Conservation (phyloP, 148 eudicot genomes). For the Rhododendron mucronatum region DNA sequence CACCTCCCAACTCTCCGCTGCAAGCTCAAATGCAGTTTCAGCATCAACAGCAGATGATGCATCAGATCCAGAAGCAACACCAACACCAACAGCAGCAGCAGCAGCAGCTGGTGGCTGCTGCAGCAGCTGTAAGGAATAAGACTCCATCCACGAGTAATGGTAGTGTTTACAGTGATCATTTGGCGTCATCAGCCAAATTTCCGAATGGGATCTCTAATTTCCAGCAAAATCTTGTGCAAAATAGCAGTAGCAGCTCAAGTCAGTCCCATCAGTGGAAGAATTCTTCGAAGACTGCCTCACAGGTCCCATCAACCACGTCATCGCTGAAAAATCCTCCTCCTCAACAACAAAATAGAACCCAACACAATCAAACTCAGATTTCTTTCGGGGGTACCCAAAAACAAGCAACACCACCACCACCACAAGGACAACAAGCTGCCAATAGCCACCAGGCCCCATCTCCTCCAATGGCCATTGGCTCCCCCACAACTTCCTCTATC, state of each 20-base stretch:
- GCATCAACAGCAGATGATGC: conserved; percentile 36
- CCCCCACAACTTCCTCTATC: conserved; percentile 75
- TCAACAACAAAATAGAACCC: conserved; percentile 52
- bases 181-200: conserved; percentile 57
- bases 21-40: conserved; percentile 55
- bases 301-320: conserved; percentile 43
- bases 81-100: conserved; percentile 31
- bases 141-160: conserved; percentile 50
- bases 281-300: conserved; percentile 44
- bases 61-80: conserved; percentile 37
- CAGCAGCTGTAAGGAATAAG: conserved; percentile 48
- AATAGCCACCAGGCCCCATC: conserved; percentile 47
- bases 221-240: conserved; percentile 55
- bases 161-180: conserved; percentile 53
- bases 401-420: conserved; percentile 27
- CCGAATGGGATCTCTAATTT: conserved; percentile 46
- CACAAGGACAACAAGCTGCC: conserved; percentile 54
- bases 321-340: conserved; percentile 45
- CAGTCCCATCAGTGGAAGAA: conserved; percentile 83
- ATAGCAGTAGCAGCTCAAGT: conserved; percentile 34
- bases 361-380: conserved; percentile 69
- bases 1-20: conserved; percentile 43
- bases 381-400: conserved; percentile 68
- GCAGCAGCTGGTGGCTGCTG: conserved; percentile 27
- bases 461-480: conserved; percentile 70